Percentiles rank a stretch among this genome's conserved stretches.
Conservation (phyloP, 2,329 filamentous ascomycete species). For the Zalaria obscura region DNA sequence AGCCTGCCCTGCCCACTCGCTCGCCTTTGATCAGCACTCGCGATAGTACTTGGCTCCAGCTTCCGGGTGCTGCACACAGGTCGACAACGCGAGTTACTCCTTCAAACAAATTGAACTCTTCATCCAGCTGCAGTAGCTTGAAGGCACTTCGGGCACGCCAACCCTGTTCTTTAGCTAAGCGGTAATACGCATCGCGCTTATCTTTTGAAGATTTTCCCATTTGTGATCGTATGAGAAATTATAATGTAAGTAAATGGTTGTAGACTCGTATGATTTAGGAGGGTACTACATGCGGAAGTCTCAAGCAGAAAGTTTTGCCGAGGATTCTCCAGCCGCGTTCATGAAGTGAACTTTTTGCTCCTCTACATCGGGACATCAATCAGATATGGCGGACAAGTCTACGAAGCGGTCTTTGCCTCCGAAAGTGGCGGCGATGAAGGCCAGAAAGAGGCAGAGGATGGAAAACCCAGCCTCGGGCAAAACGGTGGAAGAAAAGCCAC, state of each 20-base stretch:
- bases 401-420: slow-evolving; percentile 23
- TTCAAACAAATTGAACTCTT: slow-evolving; percentile 88
- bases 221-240: background rate
- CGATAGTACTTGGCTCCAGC: slow-evolving; percentile 94
- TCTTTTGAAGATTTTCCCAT: slow-evolving; percentile 80
- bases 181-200: slow-evolving; percentile 95
- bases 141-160: slow-evolving; percentile 95
- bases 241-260: background rate
- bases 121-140: slow-evolving; percentile 91
- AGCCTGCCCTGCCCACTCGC: slow-evolving; percentile 71
- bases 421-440: slow-evolving; percentile 25
- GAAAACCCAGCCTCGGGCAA: slow-evolving; percentile 9
- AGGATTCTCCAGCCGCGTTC: background rate
- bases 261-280: too few species aligned
- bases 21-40: slow-evolving; percentile 88
- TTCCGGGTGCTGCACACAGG: slow-evolving; percentile 86
- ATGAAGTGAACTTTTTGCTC: slow-evolving; percentile 1
- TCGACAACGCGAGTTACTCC: slow-evolving; percentile 88
- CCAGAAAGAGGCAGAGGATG: slow-evolving; percentile 29
- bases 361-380: background rate
- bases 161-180: slow-evolving; percentile 95
- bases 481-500: slow-evolving; percentile 3
- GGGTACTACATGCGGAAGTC: too few species aligned
- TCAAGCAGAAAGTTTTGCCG: background rate
- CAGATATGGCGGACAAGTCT: slow-evolving; percentile 4